These are phyloP conservation scores for Metarhizium brunneum DNA, from an alignment of 2,329 filamentous ascomycete species.

Conservation along the genomic window DNA sequence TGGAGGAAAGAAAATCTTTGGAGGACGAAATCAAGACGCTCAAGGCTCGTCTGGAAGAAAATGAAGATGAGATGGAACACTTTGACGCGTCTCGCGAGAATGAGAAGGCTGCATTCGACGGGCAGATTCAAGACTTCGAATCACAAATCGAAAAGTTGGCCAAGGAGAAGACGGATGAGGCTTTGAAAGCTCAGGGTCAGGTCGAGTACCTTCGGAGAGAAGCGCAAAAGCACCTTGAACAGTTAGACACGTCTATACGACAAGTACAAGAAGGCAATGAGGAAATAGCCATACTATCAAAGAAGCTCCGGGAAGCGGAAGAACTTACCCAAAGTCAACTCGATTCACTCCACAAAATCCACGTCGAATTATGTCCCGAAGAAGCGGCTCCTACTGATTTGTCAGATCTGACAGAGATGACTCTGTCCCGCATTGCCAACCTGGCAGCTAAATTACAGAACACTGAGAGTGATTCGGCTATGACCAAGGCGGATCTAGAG, in stretches of 20 bases:
- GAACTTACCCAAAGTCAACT: slow-evolving; percentile 42
- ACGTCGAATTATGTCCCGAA: slow-evolving; percentile 47
- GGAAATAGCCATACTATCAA: slow-evolving; percentile 35
- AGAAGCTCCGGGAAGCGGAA: slow-evolving; percentile 40
- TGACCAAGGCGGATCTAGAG: slow-evolving; percentile 56
- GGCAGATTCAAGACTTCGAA: slow-evolving; percentile 58
- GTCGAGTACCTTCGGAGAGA: slow-evolving; percentile 55
- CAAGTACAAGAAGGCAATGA: slow-evolving; percentile 48
- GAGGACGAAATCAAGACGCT: slow-evolving; percentile 71
- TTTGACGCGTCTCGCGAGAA: slow-evolving; percentile 76
- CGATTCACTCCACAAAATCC: slow-evolving; percentile 47
- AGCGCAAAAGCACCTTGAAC: slow-evolving; percentile 48
- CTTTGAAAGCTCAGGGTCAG: slow-evolving; percentile 50
- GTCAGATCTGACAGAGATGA: slow-evolving; percentile 47
- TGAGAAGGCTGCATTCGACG: slow-evolving; percentile 62
- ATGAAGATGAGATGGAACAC: slow-evolving; percentile 85
- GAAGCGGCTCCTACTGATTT: slow-evolving; percentile 46
- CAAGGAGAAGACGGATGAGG: slow-evolving; percentile 47
- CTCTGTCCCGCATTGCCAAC: slow-evolving; percentile 49
- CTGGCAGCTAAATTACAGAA: slow-evolving; percentile 50
- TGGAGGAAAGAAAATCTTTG: slow-evolving; percentile 72
- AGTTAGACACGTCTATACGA: slow-evolving; percentile 47
- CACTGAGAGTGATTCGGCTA: slow-evolving; percentile 47
- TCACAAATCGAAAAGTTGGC: slow-evolving; percentile 58
- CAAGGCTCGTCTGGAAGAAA: slow-evolving; percentile 72